Percentiles rank a stretch among this genome's conserved stretches.
These are phyloP conservation scores for Verticillium nonalfalfae DNA, from an alignment of 2,329 filamentous ascomycete genomes.

Conservation along the genomic window DNA sequence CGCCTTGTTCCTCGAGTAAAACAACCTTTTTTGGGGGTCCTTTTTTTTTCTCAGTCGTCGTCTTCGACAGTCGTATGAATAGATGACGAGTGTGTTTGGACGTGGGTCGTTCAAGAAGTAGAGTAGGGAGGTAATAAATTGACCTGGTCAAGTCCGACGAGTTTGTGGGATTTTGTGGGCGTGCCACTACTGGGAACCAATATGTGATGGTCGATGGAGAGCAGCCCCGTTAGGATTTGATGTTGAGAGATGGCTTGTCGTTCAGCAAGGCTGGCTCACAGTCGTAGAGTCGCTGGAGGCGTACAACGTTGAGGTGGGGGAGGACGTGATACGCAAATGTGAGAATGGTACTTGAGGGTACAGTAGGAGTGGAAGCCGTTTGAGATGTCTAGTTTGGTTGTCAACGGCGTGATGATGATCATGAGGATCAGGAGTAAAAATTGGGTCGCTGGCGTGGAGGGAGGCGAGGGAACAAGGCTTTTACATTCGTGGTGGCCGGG, in stretches of 20 bases:
- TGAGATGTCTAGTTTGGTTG: not conserved
- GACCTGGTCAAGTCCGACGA: conserved; percentile 6
- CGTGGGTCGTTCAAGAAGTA: not conserved
- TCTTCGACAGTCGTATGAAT: not conserved
- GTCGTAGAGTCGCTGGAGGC: not conserved
- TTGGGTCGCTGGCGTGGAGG: conserved; percentile 6
- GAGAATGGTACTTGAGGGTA: not conserved
- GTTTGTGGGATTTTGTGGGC: conserved; percentile 7
- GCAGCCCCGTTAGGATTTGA: not conserved
- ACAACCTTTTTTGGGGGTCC: not conserved
- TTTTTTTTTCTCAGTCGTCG: not conserved
- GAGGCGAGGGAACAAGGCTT: conserved; percentile 14
- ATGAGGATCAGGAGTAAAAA: conserved; percentile 9
- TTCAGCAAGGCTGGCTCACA: not conserved
- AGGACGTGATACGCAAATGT: not conserved
- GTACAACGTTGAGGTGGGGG: not conserved
- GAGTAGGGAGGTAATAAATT: not conserved
- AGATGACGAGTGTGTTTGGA: not conserved
- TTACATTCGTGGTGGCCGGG: conserved; percentile 10
- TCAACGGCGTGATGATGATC: conserved; percentile 4
- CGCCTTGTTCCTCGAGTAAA: not conserved
- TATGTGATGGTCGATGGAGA: not conserved
- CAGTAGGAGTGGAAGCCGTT: not conserved
- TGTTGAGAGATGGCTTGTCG: not conserved
- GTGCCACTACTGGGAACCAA: conserved; percentile 6